Evolutionary conservation across 2,329 filamentous ascomycete genomes (phyloP).

Genomic region (Ceratocystis huliohia): DNA sequence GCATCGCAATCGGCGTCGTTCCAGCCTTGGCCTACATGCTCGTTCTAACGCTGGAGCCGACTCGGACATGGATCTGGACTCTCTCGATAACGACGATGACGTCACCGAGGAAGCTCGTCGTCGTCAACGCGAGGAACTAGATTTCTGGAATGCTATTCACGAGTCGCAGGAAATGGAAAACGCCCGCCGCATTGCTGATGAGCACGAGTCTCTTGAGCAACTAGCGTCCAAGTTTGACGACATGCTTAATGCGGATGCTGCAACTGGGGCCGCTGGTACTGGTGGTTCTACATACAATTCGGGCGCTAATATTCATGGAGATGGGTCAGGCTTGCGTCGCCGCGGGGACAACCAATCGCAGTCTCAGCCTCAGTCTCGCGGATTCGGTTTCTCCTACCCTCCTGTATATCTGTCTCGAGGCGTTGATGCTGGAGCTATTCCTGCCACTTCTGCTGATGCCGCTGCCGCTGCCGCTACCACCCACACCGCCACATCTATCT

Average conservation of each 20-base stretch:
- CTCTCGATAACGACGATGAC: constrained; percentile 32
- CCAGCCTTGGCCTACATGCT: constrained; percentile 25
- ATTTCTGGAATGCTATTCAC: constrained; percentile 51
- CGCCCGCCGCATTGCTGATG: constrained; percentile 18
- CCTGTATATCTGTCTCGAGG: constrained; percentile 25
- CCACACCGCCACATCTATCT: constrained; percentile 31
- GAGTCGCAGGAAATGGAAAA: constrained; percentile 36
- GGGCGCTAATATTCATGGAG: constrained; percentile 35
- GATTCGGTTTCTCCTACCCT: constrained; percentile 14
- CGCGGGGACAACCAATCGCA: constrained; percentile 30
- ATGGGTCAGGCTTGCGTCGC: constrained; percentile 35
- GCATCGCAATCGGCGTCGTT: constrained; percentile 29
- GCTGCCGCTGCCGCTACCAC: constrained; percentile 18
- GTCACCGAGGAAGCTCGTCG: constrained; percentile 50
- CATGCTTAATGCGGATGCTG: constrained; percentile 40
- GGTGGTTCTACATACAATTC: constrained; percentile 48
- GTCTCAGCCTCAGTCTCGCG: background rate
- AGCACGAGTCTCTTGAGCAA: constrained; percentile 21
- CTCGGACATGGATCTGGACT: background rate
- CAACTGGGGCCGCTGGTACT: constrained; percentile 41
- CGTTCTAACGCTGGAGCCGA: constrained; percentile 4
- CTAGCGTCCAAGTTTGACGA: constrained; percentile 44
- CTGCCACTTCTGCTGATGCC: background rate
- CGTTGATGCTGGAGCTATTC: background rate
- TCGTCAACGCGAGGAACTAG: constrained; percentile 49